These are phyloP conservation scores for Serendipita sp. DNA, from an alignment of 768 basidiomycete species.

Conservation along the genomic window DNA sequence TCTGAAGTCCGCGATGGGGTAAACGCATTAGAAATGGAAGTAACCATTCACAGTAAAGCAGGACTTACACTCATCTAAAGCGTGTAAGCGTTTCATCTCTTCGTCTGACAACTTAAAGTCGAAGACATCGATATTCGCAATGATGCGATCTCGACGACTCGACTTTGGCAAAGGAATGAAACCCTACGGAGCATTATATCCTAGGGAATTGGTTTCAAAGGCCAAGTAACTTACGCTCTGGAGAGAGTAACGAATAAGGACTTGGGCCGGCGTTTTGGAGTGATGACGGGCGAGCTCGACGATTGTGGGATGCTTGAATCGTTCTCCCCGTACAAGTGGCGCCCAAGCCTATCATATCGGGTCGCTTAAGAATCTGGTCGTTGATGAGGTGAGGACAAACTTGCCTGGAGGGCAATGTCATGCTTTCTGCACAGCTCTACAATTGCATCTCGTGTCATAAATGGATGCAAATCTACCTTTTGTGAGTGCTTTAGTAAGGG, in stretches of 20 bases:
- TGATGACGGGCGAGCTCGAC: slow-evolving; percentile 36
- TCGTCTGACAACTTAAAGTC: slow-evolving; percentile 28
- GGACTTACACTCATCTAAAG: slow-evolving; percentile 13
- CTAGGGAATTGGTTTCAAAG: slow-evolving; percentile 18
- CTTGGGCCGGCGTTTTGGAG: slow-evolving; percentile 37
- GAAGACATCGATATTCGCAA: slow-evolving; percentile 29
- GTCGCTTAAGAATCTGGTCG: neutral
- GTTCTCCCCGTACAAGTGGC: slow-evolving; percentile 48
- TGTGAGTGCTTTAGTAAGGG: no score
- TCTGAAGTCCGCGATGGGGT: slow-evolving; percentile 19
- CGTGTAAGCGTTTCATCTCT: slow-evolving; percentile 25
- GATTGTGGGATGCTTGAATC: slow-evolving; percentile 45
- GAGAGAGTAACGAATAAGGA: slow-evolving; percentile 60
- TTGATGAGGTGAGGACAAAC: slow-evolving; percentile 11
- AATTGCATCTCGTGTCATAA: slow-evolving; percentile 49
- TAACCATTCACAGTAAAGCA: neutral
- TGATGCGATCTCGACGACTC: slow-evolving; percentile 24
- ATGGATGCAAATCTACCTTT: slow-evolving; percentile 40
- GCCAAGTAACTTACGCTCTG: slow-evolving; percentile 40
- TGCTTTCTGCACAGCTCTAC: slow-evolving; percentile 42
- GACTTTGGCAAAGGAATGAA: slow-evolving; percentile 33
- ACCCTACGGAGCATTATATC: slow-evolving; percentile 27
- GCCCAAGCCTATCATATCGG: slow-evolving; percentile 44
- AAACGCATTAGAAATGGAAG: neutral
- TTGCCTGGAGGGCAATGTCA: slow-evolving; percentile 46